Conservation (phyloP, 306 rosid genomes). For the Cicer yamashitae region DNA sequence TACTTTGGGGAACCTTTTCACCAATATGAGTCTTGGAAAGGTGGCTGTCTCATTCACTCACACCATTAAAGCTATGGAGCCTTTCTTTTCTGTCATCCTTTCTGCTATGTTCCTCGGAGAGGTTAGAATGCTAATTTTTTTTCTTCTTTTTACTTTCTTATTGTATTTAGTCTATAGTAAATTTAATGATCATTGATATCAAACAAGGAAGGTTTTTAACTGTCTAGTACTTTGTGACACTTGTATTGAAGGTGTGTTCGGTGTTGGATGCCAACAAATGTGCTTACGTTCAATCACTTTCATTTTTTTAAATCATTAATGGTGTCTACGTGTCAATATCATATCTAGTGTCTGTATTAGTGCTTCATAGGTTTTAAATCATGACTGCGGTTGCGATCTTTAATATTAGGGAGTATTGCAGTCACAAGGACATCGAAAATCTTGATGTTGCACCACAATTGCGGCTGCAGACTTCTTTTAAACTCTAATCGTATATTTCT, state of each 20-base stretch:
- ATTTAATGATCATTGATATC: slow-evolving; percentile 16
- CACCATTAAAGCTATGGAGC: slow-evolving; percentile 98
- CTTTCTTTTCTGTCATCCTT: slow-evolving; percentile 92
- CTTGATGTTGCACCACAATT: not conserved
- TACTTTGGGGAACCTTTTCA: slow-evolving; percentile 93
- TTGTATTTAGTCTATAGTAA: slow-evolving; percentile 3
- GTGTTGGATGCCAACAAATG: too few species aligned
- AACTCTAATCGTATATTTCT: not conserved
- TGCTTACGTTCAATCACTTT: too few species aligned
- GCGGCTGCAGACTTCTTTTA: not conserved
- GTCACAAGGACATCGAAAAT: not conserved
- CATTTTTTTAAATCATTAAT: too few species aligned
- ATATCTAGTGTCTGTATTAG: too few species aligned
- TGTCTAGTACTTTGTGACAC: not conserved
- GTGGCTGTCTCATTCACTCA: slow-evolving; percentile 99
- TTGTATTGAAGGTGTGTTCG: too few species aligned
- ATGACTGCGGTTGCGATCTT: not conserved
- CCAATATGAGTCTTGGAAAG: slow-evolving; percentile 98
- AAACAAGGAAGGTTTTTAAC: not conserved
- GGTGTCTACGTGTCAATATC: too few species aligned
- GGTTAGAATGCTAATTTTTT: slow-evolving; percentile 54
- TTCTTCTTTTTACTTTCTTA: not conserved
- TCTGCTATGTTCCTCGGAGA: slow-evolving; percentile 96
- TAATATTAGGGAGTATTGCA: not conserved
- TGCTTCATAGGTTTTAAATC: too few species aligned